These are phyloP conservation scores for Yamadazyma jaroonii DNA, from an alignment of 1,139 yeast genomes.

Conservation along the genomic window DNA sequence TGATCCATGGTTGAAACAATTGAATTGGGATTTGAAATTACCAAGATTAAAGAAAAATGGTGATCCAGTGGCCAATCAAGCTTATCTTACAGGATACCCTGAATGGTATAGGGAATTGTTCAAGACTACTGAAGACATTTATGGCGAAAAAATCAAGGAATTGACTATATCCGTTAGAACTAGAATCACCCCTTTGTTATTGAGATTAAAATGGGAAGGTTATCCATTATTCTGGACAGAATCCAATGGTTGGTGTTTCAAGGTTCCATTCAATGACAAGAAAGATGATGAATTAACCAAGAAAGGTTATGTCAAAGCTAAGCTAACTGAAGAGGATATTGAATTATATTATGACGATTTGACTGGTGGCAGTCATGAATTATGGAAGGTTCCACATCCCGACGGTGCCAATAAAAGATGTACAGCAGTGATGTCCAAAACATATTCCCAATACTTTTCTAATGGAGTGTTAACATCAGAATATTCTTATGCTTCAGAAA, in stretches of 20 bases:
- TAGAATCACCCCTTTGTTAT: conserved; percentile 70
- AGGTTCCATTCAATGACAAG: conserved; percentile 43
- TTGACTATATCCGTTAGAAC: conserved; percentile 70
- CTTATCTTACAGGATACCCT: conserved; percentile 84
- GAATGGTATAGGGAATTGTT: conserved; percentile 86
- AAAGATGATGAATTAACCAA: conserved; percentile 38
- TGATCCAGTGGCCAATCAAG: conserved; percentile 70
- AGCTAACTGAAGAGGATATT: conserved; percentile 26
- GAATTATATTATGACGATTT: conserved; percentile 23
- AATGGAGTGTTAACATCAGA: conserved; percentile 70
- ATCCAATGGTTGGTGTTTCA: conserved; percentile 85
- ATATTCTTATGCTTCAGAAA: conserved; percentile 71
- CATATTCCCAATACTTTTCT: conserved; percentile 70
- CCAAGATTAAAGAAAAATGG: conserved; percentile 67
- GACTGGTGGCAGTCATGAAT: conserved; percentile 21
- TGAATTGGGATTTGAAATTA: conserved; percentile 79
- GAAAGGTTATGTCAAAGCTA: conserved; percentile 53
- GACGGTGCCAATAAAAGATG: conserved; percentile 78
- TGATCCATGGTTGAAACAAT: conserved; percentile 89
- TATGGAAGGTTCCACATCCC: conserved; percentile 86
- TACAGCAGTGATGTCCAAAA: conserved; percentile 76
- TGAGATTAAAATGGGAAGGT: conserved; percentile 83
- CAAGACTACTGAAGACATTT: conserved; percentile 35
- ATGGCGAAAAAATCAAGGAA: conserved; percentile 23
- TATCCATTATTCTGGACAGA: conserved; percentile 80